Evolutionary conservation across 371 early-diverging fungal species (phyloP).

Genomic region (Smittium culicis): DNA sequence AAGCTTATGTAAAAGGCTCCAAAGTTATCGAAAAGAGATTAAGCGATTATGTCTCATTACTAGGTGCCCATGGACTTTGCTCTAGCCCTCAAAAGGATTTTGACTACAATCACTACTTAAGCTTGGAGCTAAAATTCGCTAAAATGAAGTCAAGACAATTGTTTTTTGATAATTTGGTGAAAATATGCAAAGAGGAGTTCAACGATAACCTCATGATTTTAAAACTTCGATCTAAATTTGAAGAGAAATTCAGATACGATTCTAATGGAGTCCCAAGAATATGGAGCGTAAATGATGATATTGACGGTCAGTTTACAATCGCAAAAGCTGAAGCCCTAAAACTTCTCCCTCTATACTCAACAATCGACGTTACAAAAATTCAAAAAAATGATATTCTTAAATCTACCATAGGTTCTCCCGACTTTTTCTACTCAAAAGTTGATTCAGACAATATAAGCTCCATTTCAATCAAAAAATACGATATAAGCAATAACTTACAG

Average conservation of each 20-base stretch:
- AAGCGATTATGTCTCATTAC: neutral
- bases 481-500: conserved; percentile 42
- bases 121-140: conserved; percentile 10
- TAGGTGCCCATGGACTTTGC: neutral
- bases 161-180: conserved; percentile 57
- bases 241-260: conserved; percentile 86
- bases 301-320: conserved; percentile 63
- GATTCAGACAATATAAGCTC: neutral
- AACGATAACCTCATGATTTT: conserved; percentile 62
- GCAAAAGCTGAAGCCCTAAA: conserved; percentile 53
- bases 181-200: conserved; percentile 63
- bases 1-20: conserved; percentile 15
- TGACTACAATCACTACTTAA: neutral
- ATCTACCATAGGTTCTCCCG: conserved; percentile 5
- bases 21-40: neutral
- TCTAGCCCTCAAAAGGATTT: conserved; percentile 3
- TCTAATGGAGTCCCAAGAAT: conserved; percentile 81
- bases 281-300: conserved; percentile 89
- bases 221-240: conserved; percentile 63
- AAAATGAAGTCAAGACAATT: conserved; percentile 3
- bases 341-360: conserved; percentile 40
- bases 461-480: conserved; percentile 25
- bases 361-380: conserved; percentile 2
- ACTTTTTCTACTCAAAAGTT: neutral
- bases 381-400: neutral